A percentile compares a stretch with the other conserved stretches of the same genome.
Evolutionary conservation across 345 rosid genomes (phyloP).

Genomic region (Atalantia buxifolia): DNA sequence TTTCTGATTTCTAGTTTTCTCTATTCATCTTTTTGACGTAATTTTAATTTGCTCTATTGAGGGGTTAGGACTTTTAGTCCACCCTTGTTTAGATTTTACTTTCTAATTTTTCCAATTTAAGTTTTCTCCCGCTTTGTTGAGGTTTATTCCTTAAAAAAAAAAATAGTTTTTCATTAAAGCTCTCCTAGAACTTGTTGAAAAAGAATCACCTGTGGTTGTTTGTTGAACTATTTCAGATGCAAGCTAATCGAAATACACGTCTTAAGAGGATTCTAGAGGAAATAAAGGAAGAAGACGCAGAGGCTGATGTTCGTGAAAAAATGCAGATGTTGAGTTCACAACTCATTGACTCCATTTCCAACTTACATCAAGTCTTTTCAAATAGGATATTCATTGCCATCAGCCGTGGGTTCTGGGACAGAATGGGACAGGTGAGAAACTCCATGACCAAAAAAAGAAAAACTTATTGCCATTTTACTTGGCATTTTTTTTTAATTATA

Average conservation of each 20-base stretch:
- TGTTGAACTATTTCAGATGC: constrained; percentile 47
- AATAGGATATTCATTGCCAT: constrained; percentile 76
- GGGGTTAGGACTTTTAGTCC: no score
- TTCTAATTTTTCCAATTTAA: no score
- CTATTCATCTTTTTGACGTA: no score
- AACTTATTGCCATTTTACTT: not conserved
- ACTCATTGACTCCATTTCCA: constrained; percentile 65
- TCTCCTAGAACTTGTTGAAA: not conserved
- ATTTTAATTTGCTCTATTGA: no score
- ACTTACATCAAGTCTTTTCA: constrained; percentile 74
- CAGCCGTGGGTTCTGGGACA: constrained; percentile 91
- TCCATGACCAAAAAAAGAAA: not conserved
- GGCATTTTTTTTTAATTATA: no score
- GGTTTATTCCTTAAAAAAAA: no score
- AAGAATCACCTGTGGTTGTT: no score
- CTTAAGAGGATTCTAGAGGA: constrained; percentile 88
- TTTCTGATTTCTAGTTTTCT: no score
- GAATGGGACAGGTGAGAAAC: constrained; percentile 77
- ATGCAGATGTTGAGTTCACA: constrained; percentile 77
- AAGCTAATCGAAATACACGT: constrained; percentile 65
- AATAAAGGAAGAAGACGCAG: constrained; percentile 87
- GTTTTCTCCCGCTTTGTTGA: no score
- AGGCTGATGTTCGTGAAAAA: constrained; percentile 79
- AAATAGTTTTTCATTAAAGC: no score
- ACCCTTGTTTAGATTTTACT: no score